These are phyloP conservation scores for Pythium catenulatum DNA, from an alignment of 352 stramenopile genomes.

Conservation along the genomic window DNA sequence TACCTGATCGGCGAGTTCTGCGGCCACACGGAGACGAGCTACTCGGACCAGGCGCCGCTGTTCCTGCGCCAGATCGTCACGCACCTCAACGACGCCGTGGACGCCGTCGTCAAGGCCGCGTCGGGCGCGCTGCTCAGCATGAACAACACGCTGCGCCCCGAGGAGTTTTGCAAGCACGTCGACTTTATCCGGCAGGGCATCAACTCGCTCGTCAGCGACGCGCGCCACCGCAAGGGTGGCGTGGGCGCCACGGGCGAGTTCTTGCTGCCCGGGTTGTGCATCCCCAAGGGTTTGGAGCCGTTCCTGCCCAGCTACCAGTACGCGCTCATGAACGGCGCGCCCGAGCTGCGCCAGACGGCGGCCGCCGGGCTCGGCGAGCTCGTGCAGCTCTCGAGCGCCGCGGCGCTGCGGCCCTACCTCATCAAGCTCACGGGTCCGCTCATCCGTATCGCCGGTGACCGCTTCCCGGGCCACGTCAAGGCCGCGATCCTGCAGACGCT, in stretches of 20 bases:
- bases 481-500: constrained; percentile 98
- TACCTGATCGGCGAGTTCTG: constrained; percentile 95
- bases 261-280: constrained; percentile 86
- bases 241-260: constrained; percentile 86
- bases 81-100: constrained; percentile 97
- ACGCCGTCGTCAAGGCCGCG: constrained; percentile 93
- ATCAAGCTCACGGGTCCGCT: constrained; percentile 98
- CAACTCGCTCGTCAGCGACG: constrained; percentile 97
- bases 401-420: constrained; percentile 96
- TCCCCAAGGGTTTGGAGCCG: constrained; percentile 96
- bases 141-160: constrained; percentile 94
- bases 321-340: constrained; percentile 97
- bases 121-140: constrained; percentile 95
- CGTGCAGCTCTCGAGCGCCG: constrained; percentile 94
- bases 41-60: constrained; percentile 96
- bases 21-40: constrained; percentile 91
- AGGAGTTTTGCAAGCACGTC: constrained; percentile 96
- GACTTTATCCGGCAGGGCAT: constrained; percentile 98
- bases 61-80: constrained; percentile 97
- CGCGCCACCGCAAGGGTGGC: constrained; percentile 95
- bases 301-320: constrained; percentile 98
- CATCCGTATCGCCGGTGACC: constrained; percentile 99
- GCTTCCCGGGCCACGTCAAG: constrained; percentile 98
- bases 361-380: constrained; percentile 97
- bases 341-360: constrained; percentile 93